phyloP scores from a whole-genome alignment of 176 grass and related monocot species.

The Oryza coarctata region DNA sequence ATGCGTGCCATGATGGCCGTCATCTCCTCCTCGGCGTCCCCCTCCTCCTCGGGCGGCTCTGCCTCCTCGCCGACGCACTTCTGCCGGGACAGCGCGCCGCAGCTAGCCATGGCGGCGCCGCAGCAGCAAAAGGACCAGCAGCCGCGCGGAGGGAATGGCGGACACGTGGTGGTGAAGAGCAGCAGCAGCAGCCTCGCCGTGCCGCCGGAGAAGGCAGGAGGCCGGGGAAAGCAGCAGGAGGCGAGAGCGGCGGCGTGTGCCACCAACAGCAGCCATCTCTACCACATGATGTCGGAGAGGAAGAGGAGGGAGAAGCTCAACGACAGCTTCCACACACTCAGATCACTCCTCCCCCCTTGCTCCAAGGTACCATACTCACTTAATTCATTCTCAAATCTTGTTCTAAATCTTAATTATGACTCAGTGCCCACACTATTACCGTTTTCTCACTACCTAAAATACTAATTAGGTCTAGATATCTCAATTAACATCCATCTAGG shows the following conservation, averaged over 20 bases:
- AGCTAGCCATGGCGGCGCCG: not conserved
- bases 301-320: conserved; percentile 88
- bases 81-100: not conserved
- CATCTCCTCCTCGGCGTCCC: conserved; percentile 62
- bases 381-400: not conserved
- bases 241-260: not conserved
- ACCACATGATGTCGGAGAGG: conserved; percentile 94
- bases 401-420: not conserved
- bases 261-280: conserved; percentile 52
- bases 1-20: conserved; percentile 82
- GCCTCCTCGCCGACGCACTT: conserved; percentile 17
- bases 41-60: conserved; percentile 48
- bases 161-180: conserved; percentile 48
- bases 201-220: conserved; percentile 32
- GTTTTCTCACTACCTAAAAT: not conserved
- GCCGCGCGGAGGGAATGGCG: not conserved
- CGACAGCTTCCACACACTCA: conserved; percentile 63
- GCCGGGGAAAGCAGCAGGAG: no score
- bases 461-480: not conserved
- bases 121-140: not conserved
- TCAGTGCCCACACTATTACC: not conserved
- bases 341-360: conserved; percentile 65
- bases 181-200: conserved; percentile 41
- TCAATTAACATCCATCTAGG: not conserved
- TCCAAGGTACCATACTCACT: conserved; percentile 58